Base-by-base conservation (phyloP, 139 green algal genomes). In the Micromonas pusilla region DNA sequence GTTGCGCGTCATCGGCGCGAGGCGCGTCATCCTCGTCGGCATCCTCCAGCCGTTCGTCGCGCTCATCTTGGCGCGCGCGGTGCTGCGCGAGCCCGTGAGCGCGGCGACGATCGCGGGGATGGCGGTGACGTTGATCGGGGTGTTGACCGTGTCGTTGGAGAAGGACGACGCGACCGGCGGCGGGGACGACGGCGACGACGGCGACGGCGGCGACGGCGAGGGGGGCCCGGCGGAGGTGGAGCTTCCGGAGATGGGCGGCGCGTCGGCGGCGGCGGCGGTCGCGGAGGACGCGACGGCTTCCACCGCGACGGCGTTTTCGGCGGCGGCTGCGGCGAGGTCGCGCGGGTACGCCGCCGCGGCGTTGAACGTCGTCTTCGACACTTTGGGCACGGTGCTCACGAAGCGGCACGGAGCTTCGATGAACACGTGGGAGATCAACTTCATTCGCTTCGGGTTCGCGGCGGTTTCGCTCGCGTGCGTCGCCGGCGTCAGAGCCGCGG, bases 361-460 rank as follows among this genome's bases (percentile, higher is more conserved):
- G 26, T 31, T 33, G 26, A 70, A 70, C 62, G 62, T 70, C 13
- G 62, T 25, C 9, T 33, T 70, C 20, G 62, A 70, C 19, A 37
- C 26, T 5, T 70, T 9, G 26, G 62, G 62, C 13, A 37, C 62
- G 13, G 62, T 70, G 13, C n/a, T 70, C 20, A 70, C 62, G 6
- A 70, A 70, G 62, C 13, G 19, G 62, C 62, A 70, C 62, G 62
- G 62, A 16, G 62, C 20, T 9, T 6, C 5, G 5, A 6, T 70
- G 26, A 70, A 31, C 62, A 70, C 62, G 28, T 70, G 62, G 62
- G 26, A 70, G 26, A 33, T 70, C 26, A 70, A 70, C 62, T 6
- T 33, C 5, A 25, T 70, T 33, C 62, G 62, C 62, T 70, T 70
- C 28, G 62, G 62, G 26, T 37, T 33, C 26, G n/a, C 62, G 26